phyloP scores from a whole-genome alignment of 2,329 filamentous ascomycete genomes.

The Colletotrichum abscissum region DNA sequence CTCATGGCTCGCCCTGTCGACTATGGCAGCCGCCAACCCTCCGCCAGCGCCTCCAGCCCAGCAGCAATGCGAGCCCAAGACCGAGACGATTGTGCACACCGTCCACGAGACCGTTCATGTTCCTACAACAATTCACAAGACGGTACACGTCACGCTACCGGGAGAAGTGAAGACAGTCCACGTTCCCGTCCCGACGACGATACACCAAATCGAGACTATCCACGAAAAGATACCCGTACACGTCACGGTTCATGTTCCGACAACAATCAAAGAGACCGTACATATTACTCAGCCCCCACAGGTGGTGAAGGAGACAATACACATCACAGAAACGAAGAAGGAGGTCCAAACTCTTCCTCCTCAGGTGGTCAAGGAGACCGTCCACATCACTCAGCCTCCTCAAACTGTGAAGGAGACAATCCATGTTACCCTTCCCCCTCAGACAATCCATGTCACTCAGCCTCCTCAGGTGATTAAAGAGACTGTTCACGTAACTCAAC shows the following conservation, averaged over 20 bases:
- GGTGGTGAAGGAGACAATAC: slow-evolving; percentile 26
- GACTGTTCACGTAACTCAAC: slow-evolving; percentile 10
- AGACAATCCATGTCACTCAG: slow-evolving; percentile 7
- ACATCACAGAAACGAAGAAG: slow-evolving; percentile 13
- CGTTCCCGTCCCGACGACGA: slow-evolving; percentile 13
- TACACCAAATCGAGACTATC: slow-evolving; percentile 22
- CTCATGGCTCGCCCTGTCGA: slow-evolving; percentile 26
- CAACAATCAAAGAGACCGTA: slow-evolving; percentile 13
- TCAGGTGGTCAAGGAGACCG: slow-evolving; percentile 3
- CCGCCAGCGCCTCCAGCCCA: slow-evolving; percentile 7
- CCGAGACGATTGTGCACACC: slow-evolving; percentile 30
- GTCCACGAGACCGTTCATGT: slow-evolving; percentile 3
- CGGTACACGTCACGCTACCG: slow-evolving; percentile 21
- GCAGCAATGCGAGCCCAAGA: slow-evolving; percentile 25
- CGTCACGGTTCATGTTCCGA: slow-evolving; percentile 1
- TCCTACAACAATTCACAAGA: background rate
- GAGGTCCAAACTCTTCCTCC: slow-evolving; percentile 9
- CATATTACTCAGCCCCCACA: slow-evolving; percentile 21
- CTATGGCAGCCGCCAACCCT: slow-evolving; percentile 29
- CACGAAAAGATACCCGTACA: slow-evolving; percentile 22
- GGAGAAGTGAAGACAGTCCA: slow-evolving; percentile 10
- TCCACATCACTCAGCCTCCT: background rate
- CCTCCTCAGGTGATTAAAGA: background rate
- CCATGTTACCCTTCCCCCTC: background rate
- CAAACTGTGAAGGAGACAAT: slow-evolving; percentile 1